phyloP scores from a whole-genome alignment of 169 alveolate genomes.

The Plasmodium berghei region DNA sequence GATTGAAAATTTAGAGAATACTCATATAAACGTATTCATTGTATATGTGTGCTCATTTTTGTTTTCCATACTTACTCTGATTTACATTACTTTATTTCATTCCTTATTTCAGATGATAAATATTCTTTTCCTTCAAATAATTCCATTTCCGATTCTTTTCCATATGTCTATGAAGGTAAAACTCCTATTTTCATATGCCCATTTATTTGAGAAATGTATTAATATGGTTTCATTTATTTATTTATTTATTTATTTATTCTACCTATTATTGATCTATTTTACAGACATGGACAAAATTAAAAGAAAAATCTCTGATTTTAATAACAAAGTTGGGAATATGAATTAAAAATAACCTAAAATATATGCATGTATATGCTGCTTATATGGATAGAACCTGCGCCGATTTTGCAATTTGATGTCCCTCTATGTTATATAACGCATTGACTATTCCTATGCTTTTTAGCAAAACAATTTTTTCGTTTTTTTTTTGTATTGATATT shows the following conservation, averaged over 20 bases:
- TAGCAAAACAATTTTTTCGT: too few relatives aligned
- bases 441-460: too few relatives aligned
- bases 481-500: too few relatives aligned
- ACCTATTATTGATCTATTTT: background rate
- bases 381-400: too few relatives aligned
- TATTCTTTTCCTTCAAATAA: constrained; percentile 29
- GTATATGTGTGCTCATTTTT: background rate
- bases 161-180: constrained; percentile 71
- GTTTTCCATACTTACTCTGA: background rate
- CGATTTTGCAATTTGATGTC: too few relatives aligned
- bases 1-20: too few relatives aligned
- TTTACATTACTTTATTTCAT: background rate
- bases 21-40: background rate
- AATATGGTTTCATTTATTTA: background rate
- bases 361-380: background rate
- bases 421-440: too few relatives aligned
- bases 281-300: constrained; percentile 68
- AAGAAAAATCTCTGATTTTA: constrained; percentile 44
- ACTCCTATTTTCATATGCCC: too few relatives aligned
- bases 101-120: constrained; percentile 24
- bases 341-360: background rate
- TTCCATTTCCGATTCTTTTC: constrained; percentile 20
- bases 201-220: background rate
- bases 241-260: background rate
- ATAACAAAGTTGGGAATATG: constrained; percentile 31